These are phyloP conservation scores for Arachnomyces sp. DNA, from an alignment of 2,329 filamentous ascomycete species.

Conservation along the genomic window DNA sequence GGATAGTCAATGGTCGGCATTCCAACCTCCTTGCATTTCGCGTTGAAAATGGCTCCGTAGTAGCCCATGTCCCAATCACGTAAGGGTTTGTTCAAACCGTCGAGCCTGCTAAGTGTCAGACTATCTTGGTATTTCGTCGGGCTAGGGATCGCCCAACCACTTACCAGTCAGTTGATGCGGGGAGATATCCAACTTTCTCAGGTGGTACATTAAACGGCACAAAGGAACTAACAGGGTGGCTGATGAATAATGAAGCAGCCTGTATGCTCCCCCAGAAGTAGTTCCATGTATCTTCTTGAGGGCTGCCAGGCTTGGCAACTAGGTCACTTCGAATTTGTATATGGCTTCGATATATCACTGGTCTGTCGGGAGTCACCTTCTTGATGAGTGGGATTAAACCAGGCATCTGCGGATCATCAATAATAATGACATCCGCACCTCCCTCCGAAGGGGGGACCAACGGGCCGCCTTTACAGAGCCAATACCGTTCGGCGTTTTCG, in stretches of 20 bases:
- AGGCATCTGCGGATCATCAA: conserved; percentile 83
- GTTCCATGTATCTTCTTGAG: conserved; percentile 66
- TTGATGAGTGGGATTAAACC: conserved; percentile 70
- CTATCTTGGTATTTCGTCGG: conserved; percentile 4
- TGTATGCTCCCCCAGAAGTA: conserved; percentile 68
- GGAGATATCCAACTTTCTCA: conserved; percentile 65
- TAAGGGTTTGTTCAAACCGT: conserved; percentile 71
- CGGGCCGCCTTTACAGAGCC: conserved; percentile 62
- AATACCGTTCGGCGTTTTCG: conserved; percentile 67
- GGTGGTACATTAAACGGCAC: conserved; percentile 61
- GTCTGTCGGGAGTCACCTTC: conserved; percentile 60
- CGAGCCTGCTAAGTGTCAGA: conserved; percentile 46
- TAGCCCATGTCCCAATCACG: conserved; percentile 63
- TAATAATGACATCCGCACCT: conserved; percentile 67
- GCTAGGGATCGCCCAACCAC: conserved; percentile 10
- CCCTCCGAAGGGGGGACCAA: conserved; percentile 58
- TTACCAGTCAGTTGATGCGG: conserved; percentile 72
- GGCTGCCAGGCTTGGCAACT: conserved; percentile 53
- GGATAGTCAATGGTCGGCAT: conserved; percentile 33
- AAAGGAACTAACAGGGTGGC: conserved; percentile 69
- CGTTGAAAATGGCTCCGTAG: conserved; percentile 69
- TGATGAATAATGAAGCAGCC: conserved; percentile 69
- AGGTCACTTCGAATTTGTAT: conserved; percentile 76
- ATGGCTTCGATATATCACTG: conserved; percentile 73
- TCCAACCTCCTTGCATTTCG: conserved; percentile 51